Evolutionary conservation across 2,329 filamentous ascomycete genomes (phyloP), one percentile per base, ranked within the genome.

Genomic region (Aspergillus melleus): DNA sequence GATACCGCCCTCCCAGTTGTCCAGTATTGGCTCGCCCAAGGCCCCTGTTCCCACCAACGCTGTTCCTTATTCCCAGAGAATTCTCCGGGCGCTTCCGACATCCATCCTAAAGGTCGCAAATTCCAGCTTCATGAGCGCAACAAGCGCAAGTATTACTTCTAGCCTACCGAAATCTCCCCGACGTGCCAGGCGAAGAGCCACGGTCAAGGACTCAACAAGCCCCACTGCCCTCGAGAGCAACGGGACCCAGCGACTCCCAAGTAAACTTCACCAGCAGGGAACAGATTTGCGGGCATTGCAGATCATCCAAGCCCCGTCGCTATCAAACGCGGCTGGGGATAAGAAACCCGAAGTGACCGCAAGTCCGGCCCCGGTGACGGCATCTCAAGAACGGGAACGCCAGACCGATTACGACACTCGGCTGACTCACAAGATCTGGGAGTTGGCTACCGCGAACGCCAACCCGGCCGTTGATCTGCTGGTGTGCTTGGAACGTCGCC

Each of bases 1-100:
- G 95, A 98, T 99, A 51, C 95, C 95, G 1, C 95, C 95, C 0
- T 98, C 92, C 4, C 92, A 96, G 73, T 90, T 96, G 82, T 92
- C 88, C 55, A 88, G 90, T 19, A 88, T 93, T 64, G 88, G 89
- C 29, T 88, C 90, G 58, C 86, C 85, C 16, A 88, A 91, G 68
- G 88, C 88, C 16, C 83, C 89, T 3, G 89, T 91, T 0, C 93
- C 93, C 0, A 89, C 88, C 0, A 93, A 92, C 65, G 90, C 92
- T 5, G 89, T 99, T 49, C 95, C 95, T 3, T 92, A 94, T 6
- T 92, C 92, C 1, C 95, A 99, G 72, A 88, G 92, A 54, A 93
- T 99, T 62, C 84, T 99, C 2, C 88, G 95, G 22, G 92, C 92
- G 0, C 82, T 99, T 0, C 95, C 95, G 0, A 94, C 93, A 0